A percentile compares a stretch with the other conserved stretches of the same genome.
phyloP scores from a whole-genome alignment of 768 basidiomycete species.

The Pleurotus ostreatus region DNA sequence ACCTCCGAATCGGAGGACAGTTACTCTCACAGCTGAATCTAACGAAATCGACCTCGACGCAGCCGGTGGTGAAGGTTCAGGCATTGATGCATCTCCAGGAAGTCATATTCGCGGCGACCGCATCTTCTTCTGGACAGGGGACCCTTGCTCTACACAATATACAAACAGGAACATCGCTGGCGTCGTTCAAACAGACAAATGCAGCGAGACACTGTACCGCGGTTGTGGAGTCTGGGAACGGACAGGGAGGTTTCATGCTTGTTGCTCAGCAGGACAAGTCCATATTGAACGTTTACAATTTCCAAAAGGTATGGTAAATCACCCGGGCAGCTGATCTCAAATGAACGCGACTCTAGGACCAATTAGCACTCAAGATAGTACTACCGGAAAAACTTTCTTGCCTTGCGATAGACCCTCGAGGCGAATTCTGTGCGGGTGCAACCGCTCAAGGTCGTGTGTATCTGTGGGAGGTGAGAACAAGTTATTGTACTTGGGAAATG shows the following conservation, averaged over 20 bases:
- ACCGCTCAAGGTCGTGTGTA: conserved; percentile 87
- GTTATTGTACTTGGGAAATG: not conserved
- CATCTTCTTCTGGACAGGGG: conserved; percentile 54
- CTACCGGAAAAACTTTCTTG: conserved; percentile 88
- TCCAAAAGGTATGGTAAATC: conserved; percentile 75
- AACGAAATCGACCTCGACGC: not conserved
- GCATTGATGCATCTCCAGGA: conserved; percentile 64
- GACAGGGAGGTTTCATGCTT: conserved; percentile 80
- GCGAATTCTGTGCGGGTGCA: conserved; percentile 82
- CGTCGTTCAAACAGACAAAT: conserved; percentile 87
- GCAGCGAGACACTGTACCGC: conserved; percentile 63
- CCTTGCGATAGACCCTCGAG: conserved; percentile 68
- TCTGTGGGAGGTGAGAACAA: conserved; percentile 86
- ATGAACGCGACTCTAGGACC: conserved; percentile 56
- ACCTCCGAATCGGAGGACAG: too few species aligned
- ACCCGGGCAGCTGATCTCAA: not conserved
- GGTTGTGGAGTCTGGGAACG: conserved; percentile 60
- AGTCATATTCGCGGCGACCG: conserved; percentile 59
- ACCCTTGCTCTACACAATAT: conserved; percentile 78
- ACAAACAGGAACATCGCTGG: conserved; percentile 65
- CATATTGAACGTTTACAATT: conserved; percentile 85
- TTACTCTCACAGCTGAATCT: too few species aligned
- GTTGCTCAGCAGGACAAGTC: conserved; percentile 87
- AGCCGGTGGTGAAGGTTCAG: not conserved
- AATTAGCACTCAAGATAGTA: conserved; percentile 80